Evolutionary conservation across 129 eudicot species (phyloP).

Genomic region (Lonicera japonica): DNA sequence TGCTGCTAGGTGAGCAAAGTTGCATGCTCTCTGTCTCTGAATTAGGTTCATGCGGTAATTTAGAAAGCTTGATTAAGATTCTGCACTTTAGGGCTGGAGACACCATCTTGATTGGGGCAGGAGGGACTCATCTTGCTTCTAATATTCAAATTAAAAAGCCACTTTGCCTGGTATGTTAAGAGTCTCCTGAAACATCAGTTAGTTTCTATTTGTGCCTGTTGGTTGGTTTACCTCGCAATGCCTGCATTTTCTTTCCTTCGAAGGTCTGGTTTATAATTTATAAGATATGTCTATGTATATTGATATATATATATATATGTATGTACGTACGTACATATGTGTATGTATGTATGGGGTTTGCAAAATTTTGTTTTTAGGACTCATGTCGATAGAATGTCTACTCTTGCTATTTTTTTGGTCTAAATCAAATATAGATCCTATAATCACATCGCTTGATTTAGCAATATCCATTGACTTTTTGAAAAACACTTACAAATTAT

Average conservation of each 20-base stretch:
- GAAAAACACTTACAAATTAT: no score
- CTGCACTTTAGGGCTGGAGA: slow-evolving; percentile 85
- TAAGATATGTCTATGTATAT: neutral
- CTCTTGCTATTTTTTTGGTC: no score
- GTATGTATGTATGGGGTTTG: neutral
- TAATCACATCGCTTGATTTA: no score
- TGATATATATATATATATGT: no score
- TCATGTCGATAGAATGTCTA: no score
- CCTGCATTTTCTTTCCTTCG: no score
- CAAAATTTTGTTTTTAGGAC: no score
- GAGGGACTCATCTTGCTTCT: slow-evolving; percentile 76
- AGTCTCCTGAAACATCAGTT: neutral
- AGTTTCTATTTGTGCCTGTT: neutral
- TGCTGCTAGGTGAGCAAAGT: slow-evolving; percentile 72
- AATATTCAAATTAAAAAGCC: slow-evolving; percentile 86
- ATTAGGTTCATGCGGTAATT: no score
- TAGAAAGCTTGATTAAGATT: slow-evolving; percentile 5
- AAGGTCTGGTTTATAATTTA: no score
- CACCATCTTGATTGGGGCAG: slow-evolving; percentile 88
- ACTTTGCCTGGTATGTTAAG: slow-evolving; percentile 72
- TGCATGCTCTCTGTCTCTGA: neutral
- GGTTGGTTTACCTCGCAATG: neutral
- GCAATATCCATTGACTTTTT: no score
- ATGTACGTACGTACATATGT: no score
- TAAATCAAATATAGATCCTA: no score